A percentile compares a stretch with the other conserved stretches of the same genome.
Conservation (phyloP, 2,329 filamentous ascomycete species). For the Fusarium begoniae region DNA sequence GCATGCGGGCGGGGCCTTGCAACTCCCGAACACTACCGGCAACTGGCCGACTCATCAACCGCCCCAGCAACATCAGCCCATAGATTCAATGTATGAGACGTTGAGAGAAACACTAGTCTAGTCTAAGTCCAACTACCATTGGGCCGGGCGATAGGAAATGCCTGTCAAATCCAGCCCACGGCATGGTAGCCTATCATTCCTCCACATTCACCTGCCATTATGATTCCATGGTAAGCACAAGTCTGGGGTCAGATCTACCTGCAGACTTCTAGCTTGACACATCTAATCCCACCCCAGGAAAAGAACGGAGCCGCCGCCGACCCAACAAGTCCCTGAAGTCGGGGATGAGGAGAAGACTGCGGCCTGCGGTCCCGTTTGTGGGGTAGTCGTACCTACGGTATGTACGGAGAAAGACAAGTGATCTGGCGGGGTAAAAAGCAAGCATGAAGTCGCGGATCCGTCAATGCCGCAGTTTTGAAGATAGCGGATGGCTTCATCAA, state of each 20-base stretch:
- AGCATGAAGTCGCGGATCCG: conserved; percentile 32
- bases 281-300: conserved; percentile 19
- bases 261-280: conserved; percentile 8
- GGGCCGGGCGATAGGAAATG: conserved; percentile 5
- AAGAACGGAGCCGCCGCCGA: conserved; percentile 24
- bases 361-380: conserved; percentile 35
- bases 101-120: neutral
- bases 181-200: conserved; percentile 1
- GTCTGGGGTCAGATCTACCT: conserved; percentile 34
- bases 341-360: conserved; percentile 33
- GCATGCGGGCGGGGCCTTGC: neutral
- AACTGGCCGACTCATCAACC: conserved; percentile 2
- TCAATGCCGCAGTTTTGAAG: conserved; percentile 10
- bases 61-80: conserved; percentile 3
- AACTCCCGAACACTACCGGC: conserved; percentile 22
- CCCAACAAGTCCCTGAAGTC: conserved; percentile 24
- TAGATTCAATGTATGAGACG: neutral
- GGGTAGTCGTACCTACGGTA: conserved; percentile 25
- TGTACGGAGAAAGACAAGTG: conserved; percentile 14
- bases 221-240: conserved; percentile 7
- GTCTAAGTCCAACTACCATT: neutral
- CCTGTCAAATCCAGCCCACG: conserved; percentile 1
- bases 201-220: conserved; percentile 4
- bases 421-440: conserved; percentile 34
- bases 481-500: neutral